A percentile compares a stretch with the other conserved stretches of the same genome.
phyloP scores from a whole-genome alignment of 306 rosid species.

The Amphicarpaea edgeworthii region DNA sequence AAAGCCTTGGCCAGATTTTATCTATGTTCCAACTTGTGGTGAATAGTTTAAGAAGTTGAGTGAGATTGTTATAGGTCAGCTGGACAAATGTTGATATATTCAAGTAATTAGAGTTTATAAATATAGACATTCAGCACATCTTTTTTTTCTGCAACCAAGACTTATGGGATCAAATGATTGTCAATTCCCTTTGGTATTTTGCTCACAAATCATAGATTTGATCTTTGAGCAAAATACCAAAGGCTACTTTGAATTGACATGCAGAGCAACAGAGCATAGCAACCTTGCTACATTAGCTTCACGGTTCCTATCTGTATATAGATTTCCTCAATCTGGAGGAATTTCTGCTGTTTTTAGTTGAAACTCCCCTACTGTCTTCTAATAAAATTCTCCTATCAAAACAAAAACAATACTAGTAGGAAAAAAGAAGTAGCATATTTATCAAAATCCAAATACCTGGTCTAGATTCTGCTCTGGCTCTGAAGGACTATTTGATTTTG shows the following conservation, averaged over 20 bases:
- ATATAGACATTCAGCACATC: too few relatives aligned
- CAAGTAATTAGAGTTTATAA: too few relatives aligned
- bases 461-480: conserved; percentile 90
- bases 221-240: background rate
- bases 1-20: too few relatives aligned
- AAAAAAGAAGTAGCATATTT: background rate
- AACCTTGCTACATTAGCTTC: conserved; percentile 1
- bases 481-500: conserved; percentile 76
- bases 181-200: too few relatives aligned
- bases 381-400: conserved; percentile 14
- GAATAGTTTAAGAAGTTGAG: too few relatives aligned
- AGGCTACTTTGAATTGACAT: background rate
- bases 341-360: conserved; percentile 1
- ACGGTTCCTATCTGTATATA: background rate
- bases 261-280: background rate
- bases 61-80: too few relatives aligned
- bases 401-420: conserved; percentile 8
- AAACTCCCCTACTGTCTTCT: conserved; percentile 24
- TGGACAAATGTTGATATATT: too few relatives aligned
- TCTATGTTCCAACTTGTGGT: too few relatives aligned
- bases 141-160: too few relatives aligned
- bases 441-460: conserved; percentile 65
- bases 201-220: too few relatives aligned
- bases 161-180: too few relatives aligned
- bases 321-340: conserved; percentile 3